Base-by-base conservation (phyloP, 2,329 filamentous ascomycete genomes). In the Aspergillus carbonarius region DNA sequence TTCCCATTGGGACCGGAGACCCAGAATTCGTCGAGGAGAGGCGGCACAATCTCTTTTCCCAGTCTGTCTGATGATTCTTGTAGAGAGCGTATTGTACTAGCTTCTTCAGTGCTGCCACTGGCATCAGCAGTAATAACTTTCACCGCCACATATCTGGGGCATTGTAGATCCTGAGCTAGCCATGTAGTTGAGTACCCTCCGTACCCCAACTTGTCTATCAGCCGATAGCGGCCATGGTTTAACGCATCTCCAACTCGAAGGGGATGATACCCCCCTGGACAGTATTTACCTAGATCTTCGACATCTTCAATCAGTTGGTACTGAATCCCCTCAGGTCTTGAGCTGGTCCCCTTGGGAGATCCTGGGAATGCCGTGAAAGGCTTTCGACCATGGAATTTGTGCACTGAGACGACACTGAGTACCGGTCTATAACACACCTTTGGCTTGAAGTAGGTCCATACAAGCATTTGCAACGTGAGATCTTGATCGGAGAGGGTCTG, bases 101-200 rank as follows among this genome's bases (percentile, higher is more conserved):
- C 48, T 25, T 66, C 60, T 34, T 17, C 6, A 13, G 58, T 37
- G 44, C 7, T 25, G 18, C 5, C 2, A 58, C 51, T 61, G 39
- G 47, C 37, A 60, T 74, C 65, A 8, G 72, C 69, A 0, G 63
- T 70, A 54, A 68, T 67, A 13, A 71, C 63, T 60, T 77, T 77
- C n/a, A 76, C 48, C 6, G 73, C 73, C 15, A 75, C 71, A 60
- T 74, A 74, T 56, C 42, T 62, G 0, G 55, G 54, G 5, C 23
- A 27, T 30, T 39, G 51, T 13, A 68, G 20, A 37, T 75, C 73
- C 1, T 55, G 60, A n/a, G 73, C 72, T 18, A 77, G 70, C 72
- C 71, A 77, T 30, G 65, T 63, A 5, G 72, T 76, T 5, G 74
- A 76, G 57, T 64, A 65, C 40, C 44, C 51, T 49, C 62, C 62